Conservation (phyloP, 2,329 filamentous ascomycete genomes). For the Fusarium transvaalense region DNA sequence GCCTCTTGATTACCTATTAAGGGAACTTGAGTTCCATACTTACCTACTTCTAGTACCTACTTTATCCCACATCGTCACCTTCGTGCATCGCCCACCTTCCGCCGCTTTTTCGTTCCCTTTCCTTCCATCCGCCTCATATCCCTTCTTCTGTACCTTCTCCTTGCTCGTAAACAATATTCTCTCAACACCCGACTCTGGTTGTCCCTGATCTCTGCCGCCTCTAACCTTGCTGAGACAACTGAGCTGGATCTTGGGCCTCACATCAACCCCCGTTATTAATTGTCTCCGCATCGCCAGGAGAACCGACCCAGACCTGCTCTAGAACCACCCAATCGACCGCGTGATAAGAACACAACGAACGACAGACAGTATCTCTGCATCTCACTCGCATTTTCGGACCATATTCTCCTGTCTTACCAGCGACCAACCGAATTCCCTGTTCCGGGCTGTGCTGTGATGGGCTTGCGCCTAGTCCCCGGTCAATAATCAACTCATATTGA, state of each 20-base stretch:
- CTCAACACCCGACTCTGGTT: conserved; percentile 6
- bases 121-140: conserved; percentile 3
- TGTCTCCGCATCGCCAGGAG: conserved; percentile 31
- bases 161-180: neutral
- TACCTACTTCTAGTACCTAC: neutral
- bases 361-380: conserved; percentile 9
- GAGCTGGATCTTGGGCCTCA: conserved; percentile 8
- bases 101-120: conserved; percentile 20
- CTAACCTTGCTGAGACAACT: neutral
- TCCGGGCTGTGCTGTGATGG: conserved; percentile 32
- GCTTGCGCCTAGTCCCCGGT: conserved; percentile 31
- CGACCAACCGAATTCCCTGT: conserved; percentile 3
- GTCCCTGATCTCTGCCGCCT: neutral
- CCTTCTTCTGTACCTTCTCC: neutral
- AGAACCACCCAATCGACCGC: conserved; percentile 33
- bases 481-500: conserved; percentile 26
- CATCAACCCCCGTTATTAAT: conserved; percentile 10
- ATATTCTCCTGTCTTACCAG: conserved; percentile 2
- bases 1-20: conserved; percentile 4
- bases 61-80: conserved; percentile 22
- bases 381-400: conserved; percentile 5
- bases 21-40: neutral
- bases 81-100: conserved; percentile 23
- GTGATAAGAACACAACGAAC: conserved; percentile 30
- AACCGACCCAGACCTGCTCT: conserved; percentile 34